A percentile compares a stretch with the other conserved stretches of the same genome.
Conservation (phyloP, 2,329 filamentous ascomycete species). For the Tolypocladium album region DNA sequence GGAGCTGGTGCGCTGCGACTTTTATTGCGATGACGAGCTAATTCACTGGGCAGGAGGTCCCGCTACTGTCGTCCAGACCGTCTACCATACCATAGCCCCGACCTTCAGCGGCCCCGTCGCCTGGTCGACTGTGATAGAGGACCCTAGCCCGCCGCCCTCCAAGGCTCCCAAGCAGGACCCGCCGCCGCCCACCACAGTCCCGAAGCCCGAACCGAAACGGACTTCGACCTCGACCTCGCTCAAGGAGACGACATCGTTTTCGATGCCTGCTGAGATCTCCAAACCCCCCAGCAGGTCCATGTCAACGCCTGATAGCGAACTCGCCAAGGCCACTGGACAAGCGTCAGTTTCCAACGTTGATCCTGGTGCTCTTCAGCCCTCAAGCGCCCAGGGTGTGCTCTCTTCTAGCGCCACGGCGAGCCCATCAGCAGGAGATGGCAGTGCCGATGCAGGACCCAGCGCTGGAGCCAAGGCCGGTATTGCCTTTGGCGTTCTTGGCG, state of each 20-base stretch:
- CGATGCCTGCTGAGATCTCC: background rate
- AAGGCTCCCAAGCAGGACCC: constrained; percentile 3
- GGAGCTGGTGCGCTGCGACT: background rate
- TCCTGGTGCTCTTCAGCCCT: constrained; percentile 6
- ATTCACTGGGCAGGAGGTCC: background rate
- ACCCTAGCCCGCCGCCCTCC: constrained; percentile 7
- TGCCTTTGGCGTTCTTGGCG: constrained; percentile 68
- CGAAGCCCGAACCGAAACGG: constrained; percentile 4
- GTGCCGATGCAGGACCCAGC: constrained; percentile 11
- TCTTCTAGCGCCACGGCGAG: constrained; percentile 10
- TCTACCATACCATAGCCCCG: constrained; percentile 29
- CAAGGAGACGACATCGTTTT: constrained; percentile 5
- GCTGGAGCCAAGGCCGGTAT: constrained; percentile 63
- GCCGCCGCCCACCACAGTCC: constrained; percentile 3
- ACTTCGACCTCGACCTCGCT: constrained; percentile 2
- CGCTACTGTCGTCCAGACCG: constrained; percentile 22
- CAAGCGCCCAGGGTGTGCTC: constrained; percentile 9
- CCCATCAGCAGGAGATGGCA: constrained; percentile 1
- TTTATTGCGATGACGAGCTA: background rate
- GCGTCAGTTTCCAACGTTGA: constrained; percentile 5
- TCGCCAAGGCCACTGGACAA: constrained; percentile 17
- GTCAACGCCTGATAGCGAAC: no score
- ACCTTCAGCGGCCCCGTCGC: constrained; percentile 31
- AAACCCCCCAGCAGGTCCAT: constrained; percentile 7
- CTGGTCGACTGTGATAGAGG: constrained; percentile 24